These are phyloP conservation scores for Metschnikowia matae DNA, from an alignment of 805 yeast species.

Conservation along the genomic window DNA sequence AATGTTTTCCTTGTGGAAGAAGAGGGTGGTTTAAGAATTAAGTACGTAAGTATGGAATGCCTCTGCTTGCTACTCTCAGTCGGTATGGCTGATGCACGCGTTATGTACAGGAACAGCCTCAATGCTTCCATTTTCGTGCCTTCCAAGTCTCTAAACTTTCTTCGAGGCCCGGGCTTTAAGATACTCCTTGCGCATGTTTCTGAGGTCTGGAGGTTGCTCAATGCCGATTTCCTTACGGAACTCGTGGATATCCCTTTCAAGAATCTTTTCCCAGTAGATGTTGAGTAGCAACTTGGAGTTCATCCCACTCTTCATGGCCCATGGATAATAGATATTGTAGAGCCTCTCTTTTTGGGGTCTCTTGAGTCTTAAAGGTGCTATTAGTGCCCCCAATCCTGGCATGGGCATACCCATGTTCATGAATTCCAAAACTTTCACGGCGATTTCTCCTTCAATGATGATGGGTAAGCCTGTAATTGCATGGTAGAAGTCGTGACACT, in stretches of 20 bases:
- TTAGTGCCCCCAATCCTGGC: slow-evolving; percentile 89
- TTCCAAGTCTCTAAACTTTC: neutral
- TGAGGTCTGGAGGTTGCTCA: slow-evolving; percentile 68
- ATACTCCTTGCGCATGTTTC: slow-evolving; percentile 51
- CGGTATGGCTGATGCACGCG: neutral
- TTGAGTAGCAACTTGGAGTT: slow-evolving; percentile 73
- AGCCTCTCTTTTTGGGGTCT: slow-evolving; percentile 60
- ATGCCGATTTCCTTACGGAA: slow-evolving; percentile 70
- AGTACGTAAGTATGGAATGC: neutral
- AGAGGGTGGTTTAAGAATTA: neutral
- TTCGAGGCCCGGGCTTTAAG: neutral
- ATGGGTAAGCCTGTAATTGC: slow-evolving; percentile 88
- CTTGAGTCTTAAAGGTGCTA: slow-evolving; percentile 78
- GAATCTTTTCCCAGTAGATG: slow-evolving; percentile 85
- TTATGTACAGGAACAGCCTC: neutral
- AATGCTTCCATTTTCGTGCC: neutral
- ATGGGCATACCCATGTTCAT: slow-evolving; percentile 91
- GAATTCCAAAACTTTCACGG: slow-evolving; percentile 87
- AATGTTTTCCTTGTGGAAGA: neutral
- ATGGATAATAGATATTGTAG: slow-evolving; percentile 71
- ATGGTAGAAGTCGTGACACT: slow-evolving; percentile 96
- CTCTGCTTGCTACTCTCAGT: slow-evolving; percentile 4
- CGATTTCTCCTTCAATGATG: slow-evolving; percentile 92
- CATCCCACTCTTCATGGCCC: slow-evolving; percentile 77
- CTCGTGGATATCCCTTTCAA: slow-evolving; percentile 69